Conservation (phyloP, 805 yeast species). For the Metschnikowia arizonensis region DNA sequence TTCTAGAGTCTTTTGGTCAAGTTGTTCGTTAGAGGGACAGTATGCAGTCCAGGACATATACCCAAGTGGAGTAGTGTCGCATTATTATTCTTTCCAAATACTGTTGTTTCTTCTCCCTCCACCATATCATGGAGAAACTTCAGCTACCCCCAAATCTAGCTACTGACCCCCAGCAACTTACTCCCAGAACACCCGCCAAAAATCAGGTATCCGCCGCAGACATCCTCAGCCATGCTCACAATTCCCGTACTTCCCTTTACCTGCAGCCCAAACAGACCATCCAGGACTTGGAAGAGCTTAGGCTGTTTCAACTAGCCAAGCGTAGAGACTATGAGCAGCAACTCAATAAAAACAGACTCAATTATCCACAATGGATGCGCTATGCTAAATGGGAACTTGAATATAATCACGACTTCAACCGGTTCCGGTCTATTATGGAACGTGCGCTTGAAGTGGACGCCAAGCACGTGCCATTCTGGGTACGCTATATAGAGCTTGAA, state of each 20-base stretch:
- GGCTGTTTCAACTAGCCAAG: constrained; percentile 69
- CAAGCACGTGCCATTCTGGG: constrained; percentile 80
- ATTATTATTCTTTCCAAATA: no score
- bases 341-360: constrained; percentile 76
- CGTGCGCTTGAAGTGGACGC: constrained; percentile 77
- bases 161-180: neutral
- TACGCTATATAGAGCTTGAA: constrained; percentile 76
- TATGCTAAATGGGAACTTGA: constrained; percentile 86
- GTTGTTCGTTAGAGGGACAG: no score
- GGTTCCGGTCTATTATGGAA: constrained; percentile 87
- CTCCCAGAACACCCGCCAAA: constrained; percentile 29
- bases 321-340: constrained; percentile 83
- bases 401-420: constrained; percentile 62
- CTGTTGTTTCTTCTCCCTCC: no score
- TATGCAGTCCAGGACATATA: no score
- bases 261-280: constrained; percentile 47
- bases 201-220: constrained; percentile 62
- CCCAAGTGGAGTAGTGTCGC: no score
- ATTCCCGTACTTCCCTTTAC: constrained; percentile 37
- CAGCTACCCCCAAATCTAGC: constrained; percentile 15
- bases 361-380: constrained; percentile 84
- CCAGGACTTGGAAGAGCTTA: constrained; percentile 74
- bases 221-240: constrained; percentile 59
- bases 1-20: no score
- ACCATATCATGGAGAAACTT: constrained; percentile 8